Evolutionary conservation across 176 grass and related monocot genomes (phyloP).

Genomic region (Avena sativa): DNA sequence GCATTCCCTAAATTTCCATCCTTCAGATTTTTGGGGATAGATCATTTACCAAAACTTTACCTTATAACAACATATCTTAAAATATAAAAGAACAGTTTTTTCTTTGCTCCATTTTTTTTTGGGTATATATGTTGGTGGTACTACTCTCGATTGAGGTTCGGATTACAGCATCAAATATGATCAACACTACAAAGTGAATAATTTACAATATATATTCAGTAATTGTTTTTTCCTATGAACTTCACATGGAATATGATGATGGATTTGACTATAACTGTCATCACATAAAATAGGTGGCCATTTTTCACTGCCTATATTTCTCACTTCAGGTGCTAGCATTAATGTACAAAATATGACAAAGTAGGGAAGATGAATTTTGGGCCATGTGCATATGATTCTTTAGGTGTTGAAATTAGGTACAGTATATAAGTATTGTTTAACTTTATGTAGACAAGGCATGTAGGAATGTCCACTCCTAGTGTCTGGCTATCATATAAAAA

Average conservation of each 20-base stretch:
- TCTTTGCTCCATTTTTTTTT: not conserved
- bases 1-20: not conserved
- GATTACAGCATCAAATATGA: not conserved
- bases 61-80: not conserved
- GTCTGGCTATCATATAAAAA: not conserved
- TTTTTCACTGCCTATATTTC: not conserved
- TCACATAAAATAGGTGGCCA: not conserved
- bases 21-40: not conserved
- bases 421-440: not conserved
- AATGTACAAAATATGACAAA: not conserved
- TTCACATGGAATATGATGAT: slow-evolving; percentile 13
- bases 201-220: not conserved
- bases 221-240: not conserved
- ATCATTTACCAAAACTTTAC: not conserved
- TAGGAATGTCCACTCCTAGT: not conserved
- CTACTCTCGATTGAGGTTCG: not conserved
- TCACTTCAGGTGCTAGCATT: not conserved
- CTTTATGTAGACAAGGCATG: not conserved
- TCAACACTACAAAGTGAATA: not conserved
- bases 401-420: not conserved
- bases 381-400: not conserved
- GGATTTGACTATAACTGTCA: not conserved
- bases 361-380: not conserved
- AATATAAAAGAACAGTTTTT: not conserved
- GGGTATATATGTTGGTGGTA: not conserved